phyloP scores from a whole-genome alignment of 2,329 filamentous ascomycete species.

The Allantophomopsis cytisporea region DNA sequence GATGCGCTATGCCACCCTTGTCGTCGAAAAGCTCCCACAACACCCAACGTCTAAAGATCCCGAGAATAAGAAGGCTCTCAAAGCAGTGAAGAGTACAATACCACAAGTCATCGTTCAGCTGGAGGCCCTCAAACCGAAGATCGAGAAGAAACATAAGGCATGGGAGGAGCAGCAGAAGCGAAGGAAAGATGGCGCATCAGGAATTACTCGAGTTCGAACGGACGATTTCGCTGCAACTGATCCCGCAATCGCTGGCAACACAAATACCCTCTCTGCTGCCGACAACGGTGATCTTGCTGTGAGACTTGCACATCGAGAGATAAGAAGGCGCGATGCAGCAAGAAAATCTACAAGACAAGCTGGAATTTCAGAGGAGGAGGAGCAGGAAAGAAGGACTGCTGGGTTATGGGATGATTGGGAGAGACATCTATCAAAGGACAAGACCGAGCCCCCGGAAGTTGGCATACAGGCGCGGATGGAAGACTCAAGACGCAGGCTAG shows the following conservation, averaged over 20 bases:
- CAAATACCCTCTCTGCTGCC: slow-evolving; percentile 51
- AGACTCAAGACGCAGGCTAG: slow-evolving; percentile 28
- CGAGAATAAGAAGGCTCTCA: slow-evolving; percentile 38
- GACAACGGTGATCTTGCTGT: slow-evolving; percentile 67
- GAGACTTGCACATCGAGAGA: slow-evolving; percentile 59
- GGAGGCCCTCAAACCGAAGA: slow-evolving; percentile 66
- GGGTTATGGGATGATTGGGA: slow-evolving; percentile 40
- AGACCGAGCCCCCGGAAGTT: slow-evolving; percentile 19
- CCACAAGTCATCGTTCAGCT: slow-evolving; percentile 39
- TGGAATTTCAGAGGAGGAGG: slow-evolving; percentile 41
- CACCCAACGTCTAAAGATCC: slow-evolving; percentile 65
- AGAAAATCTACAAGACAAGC: slow-evolving; percentile 42
- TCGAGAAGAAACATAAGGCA: slow-evolving; percentile 56
- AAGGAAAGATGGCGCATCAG: slow-evolving; percentile 15
- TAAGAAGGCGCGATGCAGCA: slow-evolving; percentile 50
- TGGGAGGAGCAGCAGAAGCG: slow-evolving; percentile 42
- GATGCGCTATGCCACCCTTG: slow-evolving; percentile 79
- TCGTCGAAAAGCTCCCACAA: slow-evolving; percentile 57
- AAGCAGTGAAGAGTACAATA: slow-evolving; percentile 46
- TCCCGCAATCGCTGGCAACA: slow-evolving; percentile 42
- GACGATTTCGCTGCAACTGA: slow-evolving; percentile 34
- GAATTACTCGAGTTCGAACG: slow-evolving; percentile 1
- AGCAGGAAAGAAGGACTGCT: slow-evolving; percentile 36
- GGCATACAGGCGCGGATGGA: slow-evolving; percentile 37
- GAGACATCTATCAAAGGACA: slow-evolving; percentile 22